Percentiles rank a stretch among this genome's conserved stretches.
These are phyloP conservation scores for Cudoniella acicularis DNA, from an alignment of 495 filamentous ascomycete species.

Conservation along the genomic window DNA sequence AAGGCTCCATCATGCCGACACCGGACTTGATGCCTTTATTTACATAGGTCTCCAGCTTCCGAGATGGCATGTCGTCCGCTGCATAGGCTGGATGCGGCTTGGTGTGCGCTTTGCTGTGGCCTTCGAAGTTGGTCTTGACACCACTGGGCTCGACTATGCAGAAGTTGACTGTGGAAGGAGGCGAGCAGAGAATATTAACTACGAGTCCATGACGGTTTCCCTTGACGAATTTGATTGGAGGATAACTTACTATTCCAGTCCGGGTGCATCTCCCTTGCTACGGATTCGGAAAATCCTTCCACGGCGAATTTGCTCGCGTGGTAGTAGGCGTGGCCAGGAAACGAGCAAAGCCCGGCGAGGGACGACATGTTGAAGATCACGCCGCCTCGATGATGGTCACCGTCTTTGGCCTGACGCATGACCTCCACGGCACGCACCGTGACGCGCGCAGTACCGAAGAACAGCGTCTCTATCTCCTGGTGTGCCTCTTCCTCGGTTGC, in stretches of 20 bases:
- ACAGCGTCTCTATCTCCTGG: constrained; percentile 45
- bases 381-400: constrained; percentile 40
- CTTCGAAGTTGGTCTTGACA: constrained; percentile 43
- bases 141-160: constrained; percentile 47
- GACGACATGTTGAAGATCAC: constrained; percentile 52
- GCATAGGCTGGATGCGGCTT: constrained; percentile 34
- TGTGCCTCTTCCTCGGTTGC: constrained; percentile 36
- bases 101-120: constrained; percentile 24
- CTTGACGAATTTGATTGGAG: neutral
- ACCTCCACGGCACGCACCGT: constrained; percentile 38
- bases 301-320: constrained; percentile 53
- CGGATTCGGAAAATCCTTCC: constrained; percentile 52
- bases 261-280: constrained; percentile 44
- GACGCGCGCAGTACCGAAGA: constrained; percentile 46
- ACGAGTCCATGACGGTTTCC: neutral
- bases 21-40: constrained; percentile 26
- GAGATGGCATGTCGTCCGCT: constrained; percentile 32
- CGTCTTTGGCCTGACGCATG: constrained; percentile 30
- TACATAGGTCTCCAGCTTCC: constrained; percentile 33
- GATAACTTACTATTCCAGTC: constrained; percentile 41
- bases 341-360: constrained; percentile 44
- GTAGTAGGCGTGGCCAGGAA: constrained; percentile 49
- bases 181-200: too few relatives aligned
- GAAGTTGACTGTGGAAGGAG: constrained; percentile 46
- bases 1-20: constrained; percentile 35